These are phyloP conservation scores for Suillus occidentalis DNA, from an alignment of 768 basidiomycete species.

Conservation along the genomic window DNA sequence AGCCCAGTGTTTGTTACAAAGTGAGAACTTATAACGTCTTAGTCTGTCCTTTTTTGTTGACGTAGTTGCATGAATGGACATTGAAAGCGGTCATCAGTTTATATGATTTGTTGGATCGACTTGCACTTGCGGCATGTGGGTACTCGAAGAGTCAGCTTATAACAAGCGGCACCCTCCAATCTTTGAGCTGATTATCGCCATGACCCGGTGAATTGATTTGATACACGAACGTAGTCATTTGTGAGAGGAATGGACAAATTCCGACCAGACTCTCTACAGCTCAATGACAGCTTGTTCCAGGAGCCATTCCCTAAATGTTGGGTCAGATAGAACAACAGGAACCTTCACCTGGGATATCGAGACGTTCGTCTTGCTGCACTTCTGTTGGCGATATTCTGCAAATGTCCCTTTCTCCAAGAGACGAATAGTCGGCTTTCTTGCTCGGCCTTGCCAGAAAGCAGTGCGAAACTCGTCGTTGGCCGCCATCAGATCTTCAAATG, in stretches of 20 bases:
- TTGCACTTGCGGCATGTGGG: no score
- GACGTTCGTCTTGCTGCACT: background rate
- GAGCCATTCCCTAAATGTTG: conserved; percentile 6
- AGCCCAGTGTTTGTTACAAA: background rate
- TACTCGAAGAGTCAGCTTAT: no score
- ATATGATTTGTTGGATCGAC: background rate
- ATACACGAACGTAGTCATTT: background rate
- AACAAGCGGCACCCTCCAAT: no score
- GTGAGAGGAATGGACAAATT: background rate
- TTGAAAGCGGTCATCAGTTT: background rate
- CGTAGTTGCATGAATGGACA: background rate
- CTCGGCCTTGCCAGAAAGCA: background rate
- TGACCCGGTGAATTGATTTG: background rate
- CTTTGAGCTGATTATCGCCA: no score
- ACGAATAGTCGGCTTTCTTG: conserved; percentile 12
- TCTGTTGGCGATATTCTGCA: conserved; percentile 11
- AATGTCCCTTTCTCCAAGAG: conserved; percentile 11
- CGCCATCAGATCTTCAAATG: background rate
- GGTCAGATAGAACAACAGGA: conserved; percentile 10
- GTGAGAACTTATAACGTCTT: background rate
- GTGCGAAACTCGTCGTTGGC: background rate
- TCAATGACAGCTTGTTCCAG: conserved; percentile 5
- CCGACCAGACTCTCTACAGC: background rate
- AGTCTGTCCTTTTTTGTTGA: background rate
- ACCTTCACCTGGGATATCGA: conserved; percentile 13